phyloP scores from a whole-genome alignment of 176 grass and related monocot genomes.

The Eremochloa ophiuroides region DNA sequence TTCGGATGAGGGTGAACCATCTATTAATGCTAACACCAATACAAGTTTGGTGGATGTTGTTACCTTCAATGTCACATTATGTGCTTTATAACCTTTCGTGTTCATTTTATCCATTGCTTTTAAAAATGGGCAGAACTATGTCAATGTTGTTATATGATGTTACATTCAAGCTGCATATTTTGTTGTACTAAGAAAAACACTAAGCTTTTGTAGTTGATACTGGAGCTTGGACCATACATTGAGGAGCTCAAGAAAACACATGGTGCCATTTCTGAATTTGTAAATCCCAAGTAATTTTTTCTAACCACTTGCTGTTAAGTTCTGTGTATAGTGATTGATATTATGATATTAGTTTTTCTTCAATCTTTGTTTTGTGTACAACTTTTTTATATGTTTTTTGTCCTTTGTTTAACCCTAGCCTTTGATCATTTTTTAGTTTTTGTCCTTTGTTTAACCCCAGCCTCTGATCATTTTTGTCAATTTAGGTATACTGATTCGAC shows the following conservation, averaged over 20 bases:
- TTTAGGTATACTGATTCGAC: slow-evolving; percentile 79
- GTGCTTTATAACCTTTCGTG: neutral
- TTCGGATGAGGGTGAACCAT: neutral
- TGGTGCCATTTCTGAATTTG: slow-evolving; percentile 92
- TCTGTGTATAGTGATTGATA: neutral
- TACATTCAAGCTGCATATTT: neutral
- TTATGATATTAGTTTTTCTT: neutral
- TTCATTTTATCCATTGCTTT: neutral
- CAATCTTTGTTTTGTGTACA: neutral
- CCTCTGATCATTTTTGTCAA: slow-evolving; percentile 14
- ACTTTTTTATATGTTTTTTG: neutral
- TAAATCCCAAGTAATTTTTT: slow-evolving; percentile 91
- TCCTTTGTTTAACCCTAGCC: neutral
- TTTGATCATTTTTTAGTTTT: neutral
- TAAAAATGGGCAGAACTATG: neutral
- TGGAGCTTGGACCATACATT: slow-evolving; percentile 82
- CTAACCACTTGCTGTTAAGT: neutral
- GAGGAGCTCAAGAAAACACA: slow-evolving; percentile 89
- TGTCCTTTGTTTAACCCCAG: neutral
- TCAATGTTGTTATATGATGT: neutral
- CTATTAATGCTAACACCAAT: neutral
- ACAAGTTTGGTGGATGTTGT: neutral
- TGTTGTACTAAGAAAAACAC: neutral
- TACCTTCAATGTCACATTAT: neutral
- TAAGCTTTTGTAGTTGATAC: slow-evolving; percentile 71